phyloP scores from a whole-genome alignment of 2,329 filamentous ascomycete genomes.

The Alternaria sp. region DNA sequence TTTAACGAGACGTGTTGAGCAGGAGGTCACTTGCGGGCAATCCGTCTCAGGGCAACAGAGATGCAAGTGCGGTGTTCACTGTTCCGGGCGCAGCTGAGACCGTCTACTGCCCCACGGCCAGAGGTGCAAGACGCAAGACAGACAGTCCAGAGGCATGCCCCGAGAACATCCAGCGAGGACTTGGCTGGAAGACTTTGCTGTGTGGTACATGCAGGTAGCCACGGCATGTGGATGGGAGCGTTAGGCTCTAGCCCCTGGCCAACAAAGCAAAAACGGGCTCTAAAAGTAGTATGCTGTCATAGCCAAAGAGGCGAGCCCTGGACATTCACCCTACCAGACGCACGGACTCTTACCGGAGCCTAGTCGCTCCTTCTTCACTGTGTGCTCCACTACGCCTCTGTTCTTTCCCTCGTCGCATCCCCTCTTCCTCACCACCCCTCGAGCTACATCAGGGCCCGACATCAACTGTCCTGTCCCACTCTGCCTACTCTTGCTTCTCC shows the following conservation, averaged over 20 bases:
- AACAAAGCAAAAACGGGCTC: constrained; percentile 35
- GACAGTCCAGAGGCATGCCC: constrained; percentile 17
- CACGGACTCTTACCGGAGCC: constrained; percentile 44
- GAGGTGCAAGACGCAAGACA: constrained; percentile 16
- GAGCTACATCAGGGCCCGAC: constrained; percentile 38
- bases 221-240: constrained; percentile 24
- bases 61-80: constrained; percentile 17
- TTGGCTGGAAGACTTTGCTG: constrained; percentile 8
- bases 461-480: constrained; percentile 23
- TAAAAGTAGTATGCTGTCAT: constrained; percentile 51
- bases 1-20: constrained; percentile 19
- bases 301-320: constrained; percentile 41
- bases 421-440: constrained; percentile 33
- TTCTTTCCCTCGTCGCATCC: constrained; percentile 38
- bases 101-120: constrained; percentile 17
- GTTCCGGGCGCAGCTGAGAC: constrained; percentile 21
- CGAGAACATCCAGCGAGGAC: constrained; percentile 15
- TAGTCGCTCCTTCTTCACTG: constrained; percentile 43
- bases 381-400: constrained; percentile 44
- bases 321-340: constrained; percentile 46
- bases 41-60: constrained; percentile 20
- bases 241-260: constrained; percentile 35
- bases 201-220: constrained; percentile 34
- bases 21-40: constrained; percentile 30
- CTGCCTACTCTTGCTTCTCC: constrained; percentile 14